Evolutionary conservation across 2,329 filamentous ascomycete genomes (phyloP), one percentile per base, ranked within the genome.

Genomic region (Chalaropsis thielavioides): DNA sequence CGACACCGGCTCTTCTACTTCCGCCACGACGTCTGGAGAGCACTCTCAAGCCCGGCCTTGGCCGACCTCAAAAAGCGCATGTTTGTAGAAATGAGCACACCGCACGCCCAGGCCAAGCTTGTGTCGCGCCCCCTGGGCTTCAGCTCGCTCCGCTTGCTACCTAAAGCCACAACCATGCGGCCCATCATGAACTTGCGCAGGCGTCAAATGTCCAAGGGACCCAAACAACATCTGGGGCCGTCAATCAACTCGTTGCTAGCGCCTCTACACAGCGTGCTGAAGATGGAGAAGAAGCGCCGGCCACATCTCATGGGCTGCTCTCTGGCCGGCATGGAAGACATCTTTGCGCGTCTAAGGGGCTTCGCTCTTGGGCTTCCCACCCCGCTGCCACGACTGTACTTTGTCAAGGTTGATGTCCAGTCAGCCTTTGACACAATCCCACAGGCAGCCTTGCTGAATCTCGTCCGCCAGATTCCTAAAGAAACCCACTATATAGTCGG

Each of bases 351-450:
- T 22, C 75, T 99, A 24, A 88, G 86, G 67, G 70, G 69, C 0
- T 97, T 95, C 76, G 87, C 87, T 68, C 70, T 74, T 1, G 74
- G 69, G 0, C 72, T 88, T 27, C 40, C 51, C 6, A 24, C 17
- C 19, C 58, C 59, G 15, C 75, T 96, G 1, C 66, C 66, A 6
- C 78, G 74, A 3, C 75, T 96, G 1, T 97, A 89, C 74, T 95
- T 97, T 74, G 92, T 86, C 67, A 99, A 99, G 73, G 79, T 95
- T 13, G 94, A 99, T 71, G 92, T 99, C 22, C 83, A 89, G 72
- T 85, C 90, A 1, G 95, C 92, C 70, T 99, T 96, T 72, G 94
- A 99, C 74, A 96, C 89, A 0, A 96, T 99, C 56, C 94, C 94
- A 0, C 94, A 97, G 72, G 75, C 81, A 31, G 83, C 84, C 0